phyloP scores from a whole-genome alignment of 805 yeast species.

The Ogataea nonfermentans region DNA sequence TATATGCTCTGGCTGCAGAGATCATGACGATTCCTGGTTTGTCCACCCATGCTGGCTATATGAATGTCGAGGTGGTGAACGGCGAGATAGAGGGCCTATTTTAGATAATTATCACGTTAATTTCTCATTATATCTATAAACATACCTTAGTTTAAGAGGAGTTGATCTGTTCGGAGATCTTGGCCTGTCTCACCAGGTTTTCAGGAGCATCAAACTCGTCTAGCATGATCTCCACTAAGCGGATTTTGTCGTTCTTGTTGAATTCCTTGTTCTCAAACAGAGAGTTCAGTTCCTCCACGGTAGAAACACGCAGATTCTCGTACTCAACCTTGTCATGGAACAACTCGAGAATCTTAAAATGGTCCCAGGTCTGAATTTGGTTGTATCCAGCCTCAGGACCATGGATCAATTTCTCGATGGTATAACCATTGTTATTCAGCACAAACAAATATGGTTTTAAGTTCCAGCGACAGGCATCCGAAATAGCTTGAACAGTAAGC shows the following conservation, averaged over 20 bases:
- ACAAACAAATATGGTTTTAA: constrained; percentile 67
- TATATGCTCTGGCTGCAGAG: constrained; percentile 83
- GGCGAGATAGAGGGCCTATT: constrained; percentile 84
- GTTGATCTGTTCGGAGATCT: constrained; percentile 42
- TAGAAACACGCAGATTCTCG: constrained; percentile 53
- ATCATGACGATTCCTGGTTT: constrained; percentile 85
- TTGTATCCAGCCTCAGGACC: constrained; percentile 65
- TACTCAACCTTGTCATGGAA: constrained; percentile 57
- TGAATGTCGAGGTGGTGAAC: constrained; percentile 79
- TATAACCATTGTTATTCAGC: constrained; percentile 71
- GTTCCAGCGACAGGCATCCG: constrained; percentile 66
- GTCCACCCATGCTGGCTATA: constrained; percentile 82
- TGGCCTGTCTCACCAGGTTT: constrained; percentile 65
- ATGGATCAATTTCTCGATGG: constrained; percentile 72
- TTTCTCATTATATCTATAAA: neutral
- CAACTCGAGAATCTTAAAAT: constrained; percentile 51
- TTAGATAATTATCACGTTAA: constrained; percentile 27
- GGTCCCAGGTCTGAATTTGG: constrained; percentile 68
- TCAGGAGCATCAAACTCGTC: constrained; percentile 70
- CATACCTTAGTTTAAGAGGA: constrained; percentile 12
- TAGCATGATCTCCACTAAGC: constrained; percentile 67
- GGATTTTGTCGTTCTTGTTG: constrained; percentile 54
- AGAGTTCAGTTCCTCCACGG: constrained; percentile 56
- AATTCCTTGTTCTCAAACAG: constrained; percentile 47
- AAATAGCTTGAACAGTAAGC: constrained; percentile 70